These are phyloP conservation scores for Delphinella strobiligena DNA, from an alignment of 2,329 filamentous ascomycete genomes.

Conservation along the genomic window DNA sequence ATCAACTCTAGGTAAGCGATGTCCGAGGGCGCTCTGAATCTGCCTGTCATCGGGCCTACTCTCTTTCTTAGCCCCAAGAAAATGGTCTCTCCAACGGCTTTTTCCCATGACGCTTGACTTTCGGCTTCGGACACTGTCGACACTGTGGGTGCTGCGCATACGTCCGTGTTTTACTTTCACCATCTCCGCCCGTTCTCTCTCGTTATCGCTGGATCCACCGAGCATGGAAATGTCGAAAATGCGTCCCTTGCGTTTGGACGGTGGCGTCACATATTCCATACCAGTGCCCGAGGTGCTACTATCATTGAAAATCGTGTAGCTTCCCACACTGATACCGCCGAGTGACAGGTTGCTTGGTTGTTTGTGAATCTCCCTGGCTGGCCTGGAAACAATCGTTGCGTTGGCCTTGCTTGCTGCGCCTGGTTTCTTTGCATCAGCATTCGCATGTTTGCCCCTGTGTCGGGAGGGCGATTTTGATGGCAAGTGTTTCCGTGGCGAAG, in stretches of 20 bases:
- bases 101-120: background rate
- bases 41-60: background rate
- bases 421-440: slow-evolving; percentile 2
- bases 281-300: slow-evolving; percentile 9
- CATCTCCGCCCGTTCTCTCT: too few species aligned
- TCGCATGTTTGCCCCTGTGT: background rate
- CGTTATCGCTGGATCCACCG: too few species aligned
- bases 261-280: slow-evolving; percentile 14
- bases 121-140: slow-evolving; percentile 6
- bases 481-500: slow-evolving; percentile 31
- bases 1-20: background rate
- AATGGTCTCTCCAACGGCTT: slow-evolving; percentile 2
- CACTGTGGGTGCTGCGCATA: slow-evolving; percentile 6
- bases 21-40: background rate
- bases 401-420: background rate
- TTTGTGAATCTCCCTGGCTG: slow-evolving; percentile 6
- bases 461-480: background rate
- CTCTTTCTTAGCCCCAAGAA: background rate
- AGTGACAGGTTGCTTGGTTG: slow-evolving; percentile 8
- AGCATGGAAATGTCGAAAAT: slow-evolving; percentile 7
- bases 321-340: slow-evolving; percentile 10
- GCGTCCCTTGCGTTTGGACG: slow-evolving; percentile 14
- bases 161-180: background rate
- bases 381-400: slow-evolving; percentile 10
- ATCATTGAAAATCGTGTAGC: slow-evolving; percentile 11